Evolutionary conservation across 2,329 filamentous ascomycete genomes (phyloP), one percentile per base, ranked within the genome.

Genomic region (Bipolaris zeicola): DNA sequence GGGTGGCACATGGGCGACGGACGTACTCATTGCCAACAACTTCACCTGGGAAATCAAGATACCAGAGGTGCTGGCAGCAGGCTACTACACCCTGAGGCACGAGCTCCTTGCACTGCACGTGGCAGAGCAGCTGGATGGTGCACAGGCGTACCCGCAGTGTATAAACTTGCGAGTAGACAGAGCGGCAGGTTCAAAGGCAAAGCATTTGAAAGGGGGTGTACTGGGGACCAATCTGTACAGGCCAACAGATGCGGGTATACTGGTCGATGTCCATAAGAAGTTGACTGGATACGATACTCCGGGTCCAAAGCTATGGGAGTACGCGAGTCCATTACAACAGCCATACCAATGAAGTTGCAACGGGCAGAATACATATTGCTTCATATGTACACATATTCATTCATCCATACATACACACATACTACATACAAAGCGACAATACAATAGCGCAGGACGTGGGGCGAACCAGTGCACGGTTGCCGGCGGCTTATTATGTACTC

Each of bases 41-140:
- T 78, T 77, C 11, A 79, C 81, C 2, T 76, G 62, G 77, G 77
- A 44, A 8, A 70, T 81, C 10, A 77, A 69, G n/a, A 72, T 84
- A 14, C 82, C 82, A 6, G 48, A 63, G 0, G 60, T 69, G 4
- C 67, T 83, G 31, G 66, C 58, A 5, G 62, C 73, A 0, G 83
- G 83, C 0, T 69, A 78, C 43, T 85, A 85, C 57, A 80, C 85
- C 18, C 64, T 86, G 22, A 73, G 83, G 3, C 82, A 85, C 61
- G 83, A 85, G 67, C 76, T 79, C 31, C 78, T 81, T 47, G 82
- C 78, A 5, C 66, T 84, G 14, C 82, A 84, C 57, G 70, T 72
- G 0, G 77, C 78, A 1, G 63, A 71, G 6, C 65, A 75, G 2
- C n/a, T 52, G 28, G 76, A 81, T 54, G 81, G 81, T 13, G 81